phyloP scores from a whole-genome alignment of 768 basidiomycete genomes.

The Amanita polypyramis region DNA sequence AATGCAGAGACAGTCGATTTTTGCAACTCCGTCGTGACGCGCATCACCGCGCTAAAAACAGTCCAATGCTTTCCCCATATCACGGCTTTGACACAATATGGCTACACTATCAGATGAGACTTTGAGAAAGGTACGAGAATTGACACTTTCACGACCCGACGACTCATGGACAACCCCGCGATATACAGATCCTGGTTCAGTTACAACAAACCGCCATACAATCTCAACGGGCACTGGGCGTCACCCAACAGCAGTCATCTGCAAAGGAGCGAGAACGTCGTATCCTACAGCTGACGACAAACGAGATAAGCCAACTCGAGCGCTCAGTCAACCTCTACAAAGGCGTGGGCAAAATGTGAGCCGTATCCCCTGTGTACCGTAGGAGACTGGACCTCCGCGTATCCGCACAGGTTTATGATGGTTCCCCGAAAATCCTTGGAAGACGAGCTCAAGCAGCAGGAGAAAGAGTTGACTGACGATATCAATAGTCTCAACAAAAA shows the following conservation, averaged over 20 bases:
- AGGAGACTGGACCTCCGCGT: not conserved
- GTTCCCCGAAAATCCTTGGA: conserved; percentile 77
- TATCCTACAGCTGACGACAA: conserved; percentile 81
- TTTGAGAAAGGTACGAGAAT: conserved; percentile 52
- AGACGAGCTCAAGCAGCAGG: conserved; percentile 58
- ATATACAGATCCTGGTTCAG: conserved; percentile 72
- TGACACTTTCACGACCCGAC: not conserved
- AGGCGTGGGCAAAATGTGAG: conserved; percentile 93
- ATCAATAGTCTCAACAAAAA: conserved; percentile 79
- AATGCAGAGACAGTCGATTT: too few relatives aligned
- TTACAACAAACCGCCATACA: conserved; percentile 87
- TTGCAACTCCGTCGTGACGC: conserved; percentile 20
- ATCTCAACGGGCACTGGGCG: conserved; percentile 68
- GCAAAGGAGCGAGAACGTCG: conserved; percentile 84
- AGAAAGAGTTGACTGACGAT: conserved; percentile 80
- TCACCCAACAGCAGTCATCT: conserved; percentile 65
- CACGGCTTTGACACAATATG: not conserved
- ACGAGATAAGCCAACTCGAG: conserved; percentile 65
- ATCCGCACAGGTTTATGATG: conserved; percentile 70
- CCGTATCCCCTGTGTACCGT: conserved; percentile 5
- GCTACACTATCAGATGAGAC: conserved; percentile 62
- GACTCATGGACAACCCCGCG: not conserved
- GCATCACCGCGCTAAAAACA: not conserved
- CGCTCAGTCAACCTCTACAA: conserved; percentile 80
- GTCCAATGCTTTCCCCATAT: not conserved